Conservation (phyloP, 1,139 yeast species). For the Zygoascus meyerae region DNA sequence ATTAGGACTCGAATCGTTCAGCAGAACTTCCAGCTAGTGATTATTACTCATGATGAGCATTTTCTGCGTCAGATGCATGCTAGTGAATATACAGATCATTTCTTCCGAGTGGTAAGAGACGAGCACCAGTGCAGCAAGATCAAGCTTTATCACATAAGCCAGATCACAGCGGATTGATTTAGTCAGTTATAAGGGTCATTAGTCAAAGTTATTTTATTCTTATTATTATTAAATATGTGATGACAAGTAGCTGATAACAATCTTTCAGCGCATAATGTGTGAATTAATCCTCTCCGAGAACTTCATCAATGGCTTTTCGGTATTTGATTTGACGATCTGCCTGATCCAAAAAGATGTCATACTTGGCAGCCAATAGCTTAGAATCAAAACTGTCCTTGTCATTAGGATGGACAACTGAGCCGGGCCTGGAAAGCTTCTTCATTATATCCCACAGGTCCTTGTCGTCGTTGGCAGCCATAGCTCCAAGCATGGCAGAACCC, state of each 20-base stretch:
- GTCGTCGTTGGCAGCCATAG: conserved; percentile 63
- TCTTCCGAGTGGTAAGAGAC: conserved; percentile 74
- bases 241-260: background rate
- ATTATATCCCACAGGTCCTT: conserved; percentile 70
- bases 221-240: background rate
- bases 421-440: conserved; percentile 79
- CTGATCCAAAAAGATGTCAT: conserved; percentile 80
- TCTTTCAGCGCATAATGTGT: background rate
- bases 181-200: background rate
- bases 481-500: conserved; percentile 92
- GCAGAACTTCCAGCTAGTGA: conserved; percentile 85
- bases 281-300: conserved; percentile 19
- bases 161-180: conserved; percentile 12
- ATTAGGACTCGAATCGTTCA: conserved; percentile 72
- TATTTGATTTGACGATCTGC: conserved; percentile 73
- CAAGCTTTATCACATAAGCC: conserved; percentile 34
- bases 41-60: conserved; percentile 93
- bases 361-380: conserved; percentile 66
- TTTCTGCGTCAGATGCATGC: conserved; percentile 84
- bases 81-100: conserved; percentile 79
- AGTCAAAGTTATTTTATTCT: background rate
- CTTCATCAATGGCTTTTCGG: conserved; percentile 58
- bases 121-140: conserved; percentile 76
- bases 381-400: conserved; percentile 56
- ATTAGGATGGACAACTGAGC: conserved; percentile 68